These are phyloP conservation scores for Prunus padus DNA, from an alignment of 306 rosid species.

Conservation along the genomic window DNA sequence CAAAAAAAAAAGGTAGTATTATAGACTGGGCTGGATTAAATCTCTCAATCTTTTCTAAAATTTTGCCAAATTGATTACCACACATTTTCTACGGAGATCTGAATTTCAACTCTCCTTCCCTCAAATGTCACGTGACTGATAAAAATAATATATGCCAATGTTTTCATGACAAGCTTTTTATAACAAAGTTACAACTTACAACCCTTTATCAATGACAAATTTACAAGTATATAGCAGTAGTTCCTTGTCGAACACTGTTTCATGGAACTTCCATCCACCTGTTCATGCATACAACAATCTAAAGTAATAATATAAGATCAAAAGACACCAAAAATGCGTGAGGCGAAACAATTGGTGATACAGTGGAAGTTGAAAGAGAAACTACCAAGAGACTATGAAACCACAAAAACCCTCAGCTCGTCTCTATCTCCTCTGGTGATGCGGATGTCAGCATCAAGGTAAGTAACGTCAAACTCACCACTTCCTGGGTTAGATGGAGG, in stretches of 20 bases:
- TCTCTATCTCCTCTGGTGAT: constrained; percentile 86
- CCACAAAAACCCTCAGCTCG: constrained; percentile 90
- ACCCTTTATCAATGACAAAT: constrained; percentile 5
- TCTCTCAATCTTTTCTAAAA: too few species aligned
- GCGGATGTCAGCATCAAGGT: constrained; percentile 62
- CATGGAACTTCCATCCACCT: background rate
- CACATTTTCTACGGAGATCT: too few species aligned
- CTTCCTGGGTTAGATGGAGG: constrained; percentile 65
- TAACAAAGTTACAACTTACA: background rate
- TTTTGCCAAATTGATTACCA: too few species aligned
- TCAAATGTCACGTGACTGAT: too few species aligned
- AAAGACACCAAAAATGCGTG: background rate
- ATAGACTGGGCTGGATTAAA: too few species aligned
- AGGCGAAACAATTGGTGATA: background rate
- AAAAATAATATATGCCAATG: too few species aligned
- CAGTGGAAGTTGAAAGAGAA: constrained; percentile 1
- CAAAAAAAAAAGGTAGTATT: too few species aligned
- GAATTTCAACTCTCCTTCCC: too few species aligned
- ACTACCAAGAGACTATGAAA: constrained; percentile 44
- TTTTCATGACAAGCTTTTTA: too few species aligned
- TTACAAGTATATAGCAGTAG: constrained; percentile 17
- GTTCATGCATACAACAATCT: background rate
- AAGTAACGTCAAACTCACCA: constrained; percentile 90
- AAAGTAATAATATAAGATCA: background rate
- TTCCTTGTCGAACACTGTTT: background rate